Percentiles rank a stretch among this genome's conserved stretches.
Evolutionary conservation across 1,284 basidiomycete species (phyloP).

Genomic region (Cryptococcus sp.): DNA sequence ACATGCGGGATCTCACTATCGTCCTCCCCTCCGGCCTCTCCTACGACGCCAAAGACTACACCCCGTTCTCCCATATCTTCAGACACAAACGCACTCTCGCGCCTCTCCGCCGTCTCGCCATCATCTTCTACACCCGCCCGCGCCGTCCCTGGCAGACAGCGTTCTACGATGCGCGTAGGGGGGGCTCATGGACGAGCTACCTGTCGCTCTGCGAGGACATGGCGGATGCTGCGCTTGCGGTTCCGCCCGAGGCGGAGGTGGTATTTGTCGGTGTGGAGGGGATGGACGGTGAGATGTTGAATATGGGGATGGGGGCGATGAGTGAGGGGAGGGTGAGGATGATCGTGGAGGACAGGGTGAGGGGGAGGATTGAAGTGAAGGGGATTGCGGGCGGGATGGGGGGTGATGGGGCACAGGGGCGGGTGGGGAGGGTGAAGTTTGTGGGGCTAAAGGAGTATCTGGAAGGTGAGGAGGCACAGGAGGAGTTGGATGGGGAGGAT

Average conservation of each 20-base stretch:
- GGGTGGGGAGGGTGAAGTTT: background rate
- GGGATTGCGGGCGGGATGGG: conserved; percentile 2
- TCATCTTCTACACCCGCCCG: conserved; percentile 6
- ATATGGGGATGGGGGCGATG: conserved; percentile 14
- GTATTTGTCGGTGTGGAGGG: conserved; percentile 10
- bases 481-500: conserved; percentile 7
- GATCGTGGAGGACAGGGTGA: conserved; percentile 10
- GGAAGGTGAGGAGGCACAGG: background rate
- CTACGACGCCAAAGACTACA: conserved; percentile 17
- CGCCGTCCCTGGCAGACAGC: conserved; percentile 15
- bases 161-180: conserved; percentile 9
- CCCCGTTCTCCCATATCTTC: conserved; percentile 11
- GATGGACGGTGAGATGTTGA: conserved; percentile 14
- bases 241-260: conserved; percentile 8
- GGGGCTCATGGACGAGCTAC: conserved; percentile 5
- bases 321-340: background rate
- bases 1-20: conserved; percentile 5
- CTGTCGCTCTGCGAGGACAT: conserved; percentile 10
- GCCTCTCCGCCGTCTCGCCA: conserved; percentile 1
- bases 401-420: background rate
- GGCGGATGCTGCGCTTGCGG: background rate
- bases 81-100: conserved; percentile 2
- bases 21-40: conserved; percentile 14
- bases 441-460: conserved; percentile 8
- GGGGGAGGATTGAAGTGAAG: conserved; percentile 8